A percentile compares a stretch with the other conserved stretches of the same genome.
phyloP scores from a whole-genome alignment of 1,284 basidiomycete species.

The Leucoagaricus sp. region DNA sequence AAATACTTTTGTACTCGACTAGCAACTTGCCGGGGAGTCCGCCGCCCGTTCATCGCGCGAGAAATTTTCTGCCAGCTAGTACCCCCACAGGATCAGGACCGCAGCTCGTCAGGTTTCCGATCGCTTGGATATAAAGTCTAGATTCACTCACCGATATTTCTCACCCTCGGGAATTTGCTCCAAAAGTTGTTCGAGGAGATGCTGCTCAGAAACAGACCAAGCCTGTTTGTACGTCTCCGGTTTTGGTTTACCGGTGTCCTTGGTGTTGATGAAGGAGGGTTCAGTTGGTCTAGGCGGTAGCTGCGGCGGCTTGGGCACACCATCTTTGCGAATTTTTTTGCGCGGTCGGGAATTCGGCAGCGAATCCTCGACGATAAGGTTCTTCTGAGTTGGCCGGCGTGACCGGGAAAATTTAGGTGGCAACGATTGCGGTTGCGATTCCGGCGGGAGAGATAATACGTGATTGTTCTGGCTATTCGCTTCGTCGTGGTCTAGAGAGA shows the following conservation, averaged over 20 bases:
- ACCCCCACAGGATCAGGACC: background rate
- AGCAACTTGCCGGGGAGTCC: slow-evolving; percentile 80
- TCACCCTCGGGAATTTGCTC: slow-evolving; percentile 78
- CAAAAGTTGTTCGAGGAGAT: slow-evolving; percentile 67
- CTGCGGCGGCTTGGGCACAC: background rate
- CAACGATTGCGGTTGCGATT: background rate
- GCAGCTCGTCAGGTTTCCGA: background rate
- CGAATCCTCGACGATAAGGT: background rate
- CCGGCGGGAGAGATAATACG: background rate
- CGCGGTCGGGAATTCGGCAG: background rate
- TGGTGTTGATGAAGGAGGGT: background rate
- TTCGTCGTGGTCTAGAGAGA: slow-evolving; percentile 33
- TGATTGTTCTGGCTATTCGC: background rate
- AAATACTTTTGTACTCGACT: slow-evolving; percentile 85
- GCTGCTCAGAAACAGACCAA: slow-evolving; percentile 75
- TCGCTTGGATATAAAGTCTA: background rate
- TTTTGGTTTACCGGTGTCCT: slow-evolving; percentile 39
- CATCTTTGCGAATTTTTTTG: slow-evolving; percentile 10
- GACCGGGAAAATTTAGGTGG: background rate
- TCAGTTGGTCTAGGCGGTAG: slow-evolving; percentile 16
- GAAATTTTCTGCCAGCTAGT: slow-evolving; percentile 81
- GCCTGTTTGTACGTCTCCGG: slow-evolving; percentile 76
- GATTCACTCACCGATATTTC: slow-evolving; percentile 60
- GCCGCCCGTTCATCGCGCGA: slow-evolving; percentile 69
- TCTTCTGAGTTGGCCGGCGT: background rate